These are phyloP conservation scores for Actinomucor elegans DNA, from an alignment of 371 early-diverging fungal species.

Conservation along the genomic window DNA sequence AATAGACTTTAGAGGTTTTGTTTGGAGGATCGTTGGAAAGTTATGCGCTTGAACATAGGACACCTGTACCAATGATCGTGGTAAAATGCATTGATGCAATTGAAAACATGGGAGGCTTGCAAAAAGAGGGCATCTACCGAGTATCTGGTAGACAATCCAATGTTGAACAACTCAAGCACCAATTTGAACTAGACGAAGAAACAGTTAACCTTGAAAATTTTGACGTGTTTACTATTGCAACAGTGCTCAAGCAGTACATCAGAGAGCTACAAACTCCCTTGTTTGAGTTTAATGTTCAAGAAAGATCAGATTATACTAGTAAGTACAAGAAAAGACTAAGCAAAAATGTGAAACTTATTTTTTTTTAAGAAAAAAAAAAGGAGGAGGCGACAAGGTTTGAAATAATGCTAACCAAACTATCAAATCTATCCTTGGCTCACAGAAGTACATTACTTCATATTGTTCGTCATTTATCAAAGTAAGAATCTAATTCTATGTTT, in stretches of 20 bases:
- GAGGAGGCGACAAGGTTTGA: no score
- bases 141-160: constrained; percentile 67
- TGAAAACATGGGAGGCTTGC: constrained; percentile 60
- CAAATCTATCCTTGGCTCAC: constrained; percentile 46
- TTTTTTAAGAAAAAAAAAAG: no score
- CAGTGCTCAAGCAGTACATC: constrained; percentile 63
- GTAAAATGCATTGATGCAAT: constrained; percentile 57
- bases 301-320: constrained; percentile 57
- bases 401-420: constrained; percentile 30
- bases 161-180: constrained; percentile 49
- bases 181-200: constrained; percentile 58
- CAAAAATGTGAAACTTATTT: no score
- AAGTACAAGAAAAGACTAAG: constrained; percentile 10
- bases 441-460: constrained; percentile 52
- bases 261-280: constrained; percentile 65
- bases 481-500: constrained; percentile 17
- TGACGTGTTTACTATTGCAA: constrained; percentile 63
- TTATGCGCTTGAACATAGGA: constrained; percentile 43
- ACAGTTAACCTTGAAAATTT: constrained; percentile 40
- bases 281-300: constrained; percentile 52
- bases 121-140: constrained; percentile 74
- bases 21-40: constrained; percentile 58
- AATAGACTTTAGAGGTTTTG: constrained; percentile 38
- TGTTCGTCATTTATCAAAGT: constrained; percentile 55
- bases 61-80: constrained; percentile 55